Percentiles rank a stretch among this genome's conserved stretches.
phyloP scores from a whole-genome alignment of 352 stramenopile species.

The Lagenidium sp. region DNA sequence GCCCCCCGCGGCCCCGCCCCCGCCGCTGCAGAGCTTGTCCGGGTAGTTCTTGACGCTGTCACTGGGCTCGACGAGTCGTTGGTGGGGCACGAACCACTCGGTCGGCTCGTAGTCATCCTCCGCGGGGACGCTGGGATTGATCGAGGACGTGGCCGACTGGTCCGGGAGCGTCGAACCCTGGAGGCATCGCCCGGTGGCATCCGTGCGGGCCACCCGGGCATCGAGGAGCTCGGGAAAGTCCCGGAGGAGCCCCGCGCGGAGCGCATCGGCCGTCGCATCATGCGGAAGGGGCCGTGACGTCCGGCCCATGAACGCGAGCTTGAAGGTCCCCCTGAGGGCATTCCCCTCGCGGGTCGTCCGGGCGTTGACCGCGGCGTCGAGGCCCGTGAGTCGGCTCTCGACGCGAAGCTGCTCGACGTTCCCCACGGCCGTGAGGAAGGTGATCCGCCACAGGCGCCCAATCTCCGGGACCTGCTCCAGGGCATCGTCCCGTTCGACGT shows the following conservation, averaged over 20 bases:
- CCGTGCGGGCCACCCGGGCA: conserved; percentile 61
- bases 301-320: conserved; percentile 56
- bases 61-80: conserved; percentile 17
- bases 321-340: conserved; percentile 80
- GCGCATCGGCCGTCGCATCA: conserved; percentile 49
- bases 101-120: conserved; percentile 29
- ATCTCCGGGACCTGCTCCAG: conserved; percentile 51
- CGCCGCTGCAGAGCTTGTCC: conserved; percentile 79
- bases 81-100: conserved; percentile 46
- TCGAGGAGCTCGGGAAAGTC: conserved; percentile 51
- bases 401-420: conserved; percentile 69
- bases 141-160: conserved; percentile 27
- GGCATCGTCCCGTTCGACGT: conserved; percentile 43
- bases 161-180: conserved; percentile 57
- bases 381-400: conserved; percentile 61
- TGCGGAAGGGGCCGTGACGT: conserved; percentile 51
- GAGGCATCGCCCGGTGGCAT: conserved; percentile 30
- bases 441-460: conserved; percentile 84
- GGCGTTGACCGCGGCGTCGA: conserved; percentile 58
- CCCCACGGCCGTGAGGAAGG: conserved; percentile 81
- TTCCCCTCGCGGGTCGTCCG: conserved; percentile 81
- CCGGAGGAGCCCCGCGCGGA: conserved; percentile 39
- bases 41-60: conserved; percentile 40
- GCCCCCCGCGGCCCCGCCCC: conserved; percentile 63
- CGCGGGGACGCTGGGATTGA: conserved; percentile 10